These are phyloP conservation scores for Daphne laureola DNA, from an alignment of 441 rosid genomes.

Conservation along the genomic window DNA sequence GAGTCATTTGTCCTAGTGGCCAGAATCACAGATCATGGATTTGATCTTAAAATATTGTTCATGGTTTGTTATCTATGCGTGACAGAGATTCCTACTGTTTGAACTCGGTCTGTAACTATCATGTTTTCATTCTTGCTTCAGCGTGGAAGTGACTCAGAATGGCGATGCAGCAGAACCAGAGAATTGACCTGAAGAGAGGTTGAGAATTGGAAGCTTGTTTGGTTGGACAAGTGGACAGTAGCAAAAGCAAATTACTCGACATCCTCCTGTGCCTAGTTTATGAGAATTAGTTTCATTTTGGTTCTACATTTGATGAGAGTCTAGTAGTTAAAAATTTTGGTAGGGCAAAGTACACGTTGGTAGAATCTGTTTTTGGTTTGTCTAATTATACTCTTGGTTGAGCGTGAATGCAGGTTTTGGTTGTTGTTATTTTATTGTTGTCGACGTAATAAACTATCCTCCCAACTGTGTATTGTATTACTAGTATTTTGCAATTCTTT, in stretches of 20 bases:
- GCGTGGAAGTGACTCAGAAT: conserved; percentile 30
- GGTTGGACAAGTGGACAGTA: conserved; percentile 2
- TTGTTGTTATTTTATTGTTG: conserved; percentile 12
- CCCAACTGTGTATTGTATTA: background rate
- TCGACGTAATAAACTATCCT: conserved; percentile 11
- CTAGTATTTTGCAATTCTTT: too few species aligned
- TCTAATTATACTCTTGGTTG: background rate
- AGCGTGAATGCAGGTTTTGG: conserved; percentile 1
- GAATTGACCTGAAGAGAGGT: conserved; percentile 19
- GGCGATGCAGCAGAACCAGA: conserved; percentile 21
- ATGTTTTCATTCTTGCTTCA: conserved; percentile 14
- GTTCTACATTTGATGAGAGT: conserved; percentile 9
- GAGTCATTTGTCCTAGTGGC: too few species aligned
- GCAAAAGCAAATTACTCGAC: conserved; percentile 6
- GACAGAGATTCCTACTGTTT: background rate
- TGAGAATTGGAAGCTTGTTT: background rate
- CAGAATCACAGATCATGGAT: too few species aligned
- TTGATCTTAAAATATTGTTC: background rate
- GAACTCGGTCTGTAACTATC: background rate
- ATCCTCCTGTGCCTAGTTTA: conserved; percentile 15
- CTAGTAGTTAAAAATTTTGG: conserved; percentile 33
- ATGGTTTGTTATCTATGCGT: background rate
- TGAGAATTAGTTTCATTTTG: conserved; percentile 17
- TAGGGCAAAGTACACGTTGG: conserved; percentile 10
- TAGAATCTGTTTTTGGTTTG: too few species aligned